These are phyloP conservation scores for Saturnispora quitensis DNA, from an alignment of 805 yeast species.

Conservation along the genomic window DNA sequence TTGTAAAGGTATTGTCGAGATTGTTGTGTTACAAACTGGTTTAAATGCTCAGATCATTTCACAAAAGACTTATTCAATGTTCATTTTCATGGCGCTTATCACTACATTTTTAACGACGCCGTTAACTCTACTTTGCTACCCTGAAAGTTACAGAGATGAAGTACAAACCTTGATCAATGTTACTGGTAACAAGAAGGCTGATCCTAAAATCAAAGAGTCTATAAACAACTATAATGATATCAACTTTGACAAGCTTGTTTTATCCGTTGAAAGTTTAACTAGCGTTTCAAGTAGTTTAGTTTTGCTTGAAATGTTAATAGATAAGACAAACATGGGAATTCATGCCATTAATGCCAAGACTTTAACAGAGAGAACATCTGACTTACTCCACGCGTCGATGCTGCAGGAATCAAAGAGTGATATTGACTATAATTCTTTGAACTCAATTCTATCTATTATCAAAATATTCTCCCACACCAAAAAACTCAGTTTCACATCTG, in stretches of 20 bases:
- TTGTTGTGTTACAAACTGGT: slow-evolving; percentile 70
- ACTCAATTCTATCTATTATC: slow-evolving; percentile 27
- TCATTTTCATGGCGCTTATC: slow-evolving; percentile 72
- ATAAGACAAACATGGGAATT: slow-evolving; percentile 25
- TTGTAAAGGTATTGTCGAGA: slow-evolving; percentile 82
- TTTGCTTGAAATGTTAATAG: slow-evolving; percentile 21
- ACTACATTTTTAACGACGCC: slow-evolving; percentile 79
- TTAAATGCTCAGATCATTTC: slow-evolving; percentile 60
- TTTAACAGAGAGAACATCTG: slow-evolving; percentile 60
- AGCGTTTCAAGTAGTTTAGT: slow-evolving; percentile 25
- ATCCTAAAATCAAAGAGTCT: slow-evolving; percentile 7
- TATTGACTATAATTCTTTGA: slow-evolving; percentile 27
- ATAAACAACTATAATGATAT: slow-evolving; percentile 2
- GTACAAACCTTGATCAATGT: slow-evolving; percentile 27
- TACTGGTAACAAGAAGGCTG: slow-evolving; percentile 12
- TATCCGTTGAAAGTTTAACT: slow-evolving; percentile 22
- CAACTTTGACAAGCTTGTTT: slow-evolving; percentile 18
- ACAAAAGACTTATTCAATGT: slow-evolving; percentile 64
- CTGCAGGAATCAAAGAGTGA: slow-evolving; percentile 13
- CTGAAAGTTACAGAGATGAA: slow-evolving; percentile 49
- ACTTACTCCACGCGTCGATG: slow-evolving; percentile 56
- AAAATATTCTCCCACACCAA: slow-evolving; percentile 26
- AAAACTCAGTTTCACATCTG: slow-evolving; percentile 25
- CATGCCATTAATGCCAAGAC: slow-evolving; percentile 49
- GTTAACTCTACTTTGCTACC: slow-evolving; percentile 51